Evolutionary conservation across 352 stramenopile genomes (phyloP), one percentile per base, ranked within the genome.

Genomic region (Blastocystis sp.): DNA sequence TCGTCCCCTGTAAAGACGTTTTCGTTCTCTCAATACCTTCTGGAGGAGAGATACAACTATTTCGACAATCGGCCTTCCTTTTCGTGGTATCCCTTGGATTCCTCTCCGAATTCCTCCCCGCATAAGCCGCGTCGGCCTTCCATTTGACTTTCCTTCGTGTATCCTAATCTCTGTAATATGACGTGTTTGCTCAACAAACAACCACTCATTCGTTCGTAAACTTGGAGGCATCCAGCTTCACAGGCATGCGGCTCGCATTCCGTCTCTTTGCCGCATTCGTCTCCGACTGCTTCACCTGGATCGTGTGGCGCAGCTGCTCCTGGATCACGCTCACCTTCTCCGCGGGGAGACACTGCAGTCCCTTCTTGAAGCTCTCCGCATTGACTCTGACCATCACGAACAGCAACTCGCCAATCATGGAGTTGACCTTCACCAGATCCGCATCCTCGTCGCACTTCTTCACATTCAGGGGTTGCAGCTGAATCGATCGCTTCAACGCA

Each of bases 1-100:
- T 81, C 71, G 48, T 81, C 71, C 23, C 71, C 71, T 64, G 71
- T 81, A 11, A 81, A 81, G 48, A 81, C 71, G 28, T 81, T 81
- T 38, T 81, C 71, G 5, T 81, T 66, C 45, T 81, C 71, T 56
- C 71, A 81, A 21, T 53, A 81, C 14, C 53, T 81, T 59, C 53
- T 81, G 53, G 11, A 59, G 41, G 40, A 81, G 28, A 11, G 71
- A 48, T 56, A 66, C 48, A 81, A 62, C 48, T 17, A 38, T 28
- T 81, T 66, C 43, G 71, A 81, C 23, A 65, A 28, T 28, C 71
- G 28, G 52, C 71, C 71, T 41, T 61, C 10, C 52, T 61, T 19
- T 19, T 61, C 52, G 19, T 61, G 19, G 9, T 19, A 61, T 21
- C 19, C 52, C 19, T 11, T 28, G 62, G 62, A 69, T 40, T 69